A percentile compares a stretch with the other conserved stretches of the same genome.
Conservation (phyloP, 2,329 filamentous ascomycete genomes). For the Lecanicillium sp. region DNA sequence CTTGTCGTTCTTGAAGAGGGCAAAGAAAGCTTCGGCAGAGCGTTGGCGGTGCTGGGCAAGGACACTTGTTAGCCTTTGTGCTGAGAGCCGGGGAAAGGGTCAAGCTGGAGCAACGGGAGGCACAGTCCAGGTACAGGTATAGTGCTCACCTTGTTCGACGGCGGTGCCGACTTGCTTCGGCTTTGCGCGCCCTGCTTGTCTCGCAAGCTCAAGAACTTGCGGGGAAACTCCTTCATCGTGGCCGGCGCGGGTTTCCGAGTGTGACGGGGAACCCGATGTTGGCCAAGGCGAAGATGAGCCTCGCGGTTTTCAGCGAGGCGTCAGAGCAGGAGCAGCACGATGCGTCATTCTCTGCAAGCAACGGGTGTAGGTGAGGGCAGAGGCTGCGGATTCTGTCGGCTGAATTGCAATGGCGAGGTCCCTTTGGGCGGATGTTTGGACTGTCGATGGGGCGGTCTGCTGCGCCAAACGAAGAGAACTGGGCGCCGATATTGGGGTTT, state of each 20-base stretch:
- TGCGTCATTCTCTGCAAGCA: too few species aligned
- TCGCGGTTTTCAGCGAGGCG: constrained; percentile 25
- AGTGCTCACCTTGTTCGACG: constrained; percentile 40
- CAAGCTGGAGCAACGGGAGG: too few species aligned
- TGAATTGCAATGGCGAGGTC: too few species aligned
- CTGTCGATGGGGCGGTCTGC: too few species aligned
- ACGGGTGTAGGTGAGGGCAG: too few species aligned
- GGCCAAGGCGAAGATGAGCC: constrained; percentile 11
- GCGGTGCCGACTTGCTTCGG: constrained; percentile 48
- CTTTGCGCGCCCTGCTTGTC: constrained; percentile 53
- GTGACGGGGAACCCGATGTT: not conserved
- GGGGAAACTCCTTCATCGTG: constrained; percentile 49
- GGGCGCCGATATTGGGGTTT: too few species aligned
- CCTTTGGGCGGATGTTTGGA: too few species aligned
- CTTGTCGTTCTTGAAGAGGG: constrained; percentile 56
- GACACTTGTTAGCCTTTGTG: constrained; percentile 9
- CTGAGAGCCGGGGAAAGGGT: too few species aligned
- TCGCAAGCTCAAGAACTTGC: constrained; percentile 63
- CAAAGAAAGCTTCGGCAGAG: constrained; percentile 51
- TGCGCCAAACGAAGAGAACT: too few species aligned
- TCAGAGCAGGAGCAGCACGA: constrained; percentile 9
- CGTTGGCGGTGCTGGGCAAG: constrained; percentile 39
- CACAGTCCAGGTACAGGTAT: constrained; percentile 11
- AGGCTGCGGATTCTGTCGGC: too few species aligned
- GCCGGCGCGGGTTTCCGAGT: constrained; percentile 1